A percentile compares a stretch with the other conserved stretches of the same genome.
Conservation (phyloP, 2,329 filamentous ascomycete genomes). For the Penicillium expansum region DNA sequence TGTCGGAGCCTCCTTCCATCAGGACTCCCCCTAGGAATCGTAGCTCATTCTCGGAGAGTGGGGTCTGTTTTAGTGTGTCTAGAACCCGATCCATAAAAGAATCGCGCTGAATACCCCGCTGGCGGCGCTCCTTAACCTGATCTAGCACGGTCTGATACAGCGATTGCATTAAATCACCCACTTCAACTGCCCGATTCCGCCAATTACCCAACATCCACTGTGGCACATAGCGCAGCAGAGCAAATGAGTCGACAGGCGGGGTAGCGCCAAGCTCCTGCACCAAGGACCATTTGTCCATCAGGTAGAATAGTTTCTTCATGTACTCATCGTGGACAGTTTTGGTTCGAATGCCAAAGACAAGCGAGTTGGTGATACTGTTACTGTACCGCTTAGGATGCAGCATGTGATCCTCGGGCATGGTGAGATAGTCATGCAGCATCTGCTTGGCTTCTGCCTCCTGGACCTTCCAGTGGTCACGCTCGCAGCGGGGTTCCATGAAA, state of each 20-base stretch:
- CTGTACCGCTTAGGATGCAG: conserved; percentile 49
- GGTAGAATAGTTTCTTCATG: background rate
- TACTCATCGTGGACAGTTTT: background rate
- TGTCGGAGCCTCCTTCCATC: conserved; percentile 3
- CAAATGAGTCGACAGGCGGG: background rate
- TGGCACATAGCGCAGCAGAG: background rate
- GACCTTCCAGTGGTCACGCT: conserved; percentile 24
- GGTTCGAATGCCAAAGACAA: background rate
- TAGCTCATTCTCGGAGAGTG: background rate
- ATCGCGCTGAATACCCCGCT: background rate
- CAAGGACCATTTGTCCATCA: conserved; percentile 4
- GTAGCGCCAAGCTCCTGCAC: background rate
- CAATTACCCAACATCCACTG: background rate
- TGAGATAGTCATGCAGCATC: conserved; percentile 47
- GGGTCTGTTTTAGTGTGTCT: background rate
- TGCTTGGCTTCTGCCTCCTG: conserved; percentile 51
- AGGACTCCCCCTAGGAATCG: background rate
- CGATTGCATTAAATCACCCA: background rate
- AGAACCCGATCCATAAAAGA: background rate
- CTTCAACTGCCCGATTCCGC: background rate
- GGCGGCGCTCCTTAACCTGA: background rate
- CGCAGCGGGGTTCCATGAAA: conserved; percentile 43
- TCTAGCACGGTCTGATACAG: background rate
- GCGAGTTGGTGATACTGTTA: conserved; percentile 47
- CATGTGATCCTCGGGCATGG: conserved; percentile 46